Evolutionary conservation across 768 basidiomycete genomes (phyloP).

Genomic region (Mycena vulgaris): DNA sequence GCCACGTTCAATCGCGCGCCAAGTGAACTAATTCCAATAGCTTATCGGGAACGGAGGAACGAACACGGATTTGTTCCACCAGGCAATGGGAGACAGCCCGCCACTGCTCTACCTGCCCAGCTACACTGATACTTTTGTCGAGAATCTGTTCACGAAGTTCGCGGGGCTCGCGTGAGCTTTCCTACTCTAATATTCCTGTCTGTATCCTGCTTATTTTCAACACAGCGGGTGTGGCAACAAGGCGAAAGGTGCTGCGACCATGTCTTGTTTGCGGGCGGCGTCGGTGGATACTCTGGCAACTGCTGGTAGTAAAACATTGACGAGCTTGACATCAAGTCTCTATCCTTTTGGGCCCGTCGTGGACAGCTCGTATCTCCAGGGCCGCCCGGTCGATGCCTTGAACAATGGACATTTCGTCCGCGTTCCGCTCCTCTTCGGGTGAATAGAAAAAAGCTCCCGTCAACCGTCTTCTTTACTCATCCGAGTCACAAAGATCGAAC

Average conservation of each 20-base stretch:
- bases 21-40: slow-evolving; percentile 35
- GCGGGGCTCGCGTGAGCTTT: slow-evolving; percentile 51
- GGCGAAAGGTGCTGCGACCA: slow-evolving; percentile 31
- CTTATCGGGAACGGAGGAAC: slow-evolving; percentile 59
- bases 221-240: slow-evolving; percentile 44
- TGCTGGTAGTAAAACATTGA: slow-evolving; percentile 51
- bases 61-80: slow-evolving; percentile 54
- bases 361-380: slow-evolving; percentile 52
- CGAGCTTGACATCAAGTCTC: slow-evolving; percentile 50
- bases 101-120: slow-evolving; percentile 54
- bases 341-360: slow-evolving; percentile 59
- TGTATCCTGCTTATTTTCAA: background rate
- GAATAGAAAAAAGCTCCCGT: background rate
- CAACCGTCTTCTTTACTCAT: background rate
- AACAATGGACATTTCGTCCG: slow-evolving; percentile 54
- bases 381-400: slow-evolving; percentile 58
- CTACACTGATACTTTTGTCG: slow-evolving; percentile 51
- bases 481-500: slow-evolving; percentile 52
- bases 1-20: background rate
- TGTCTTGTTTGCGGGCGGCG: slow-evolving; percentile 54
- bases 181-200: background rate
- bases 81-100: slow-evolving; percentile 63
- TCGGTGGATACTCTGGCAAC: slow-evolving; percentile 45
- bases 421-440: slow-evolving; percentile 60
- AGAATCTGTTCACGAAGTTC: slow-evolving; percentile 54